These are phyloP conservation scores for Trichoderma sp. DNA, from an alignment of 2,329 filamentous ascomycete species.

Conservation along the genomic window DNA sequence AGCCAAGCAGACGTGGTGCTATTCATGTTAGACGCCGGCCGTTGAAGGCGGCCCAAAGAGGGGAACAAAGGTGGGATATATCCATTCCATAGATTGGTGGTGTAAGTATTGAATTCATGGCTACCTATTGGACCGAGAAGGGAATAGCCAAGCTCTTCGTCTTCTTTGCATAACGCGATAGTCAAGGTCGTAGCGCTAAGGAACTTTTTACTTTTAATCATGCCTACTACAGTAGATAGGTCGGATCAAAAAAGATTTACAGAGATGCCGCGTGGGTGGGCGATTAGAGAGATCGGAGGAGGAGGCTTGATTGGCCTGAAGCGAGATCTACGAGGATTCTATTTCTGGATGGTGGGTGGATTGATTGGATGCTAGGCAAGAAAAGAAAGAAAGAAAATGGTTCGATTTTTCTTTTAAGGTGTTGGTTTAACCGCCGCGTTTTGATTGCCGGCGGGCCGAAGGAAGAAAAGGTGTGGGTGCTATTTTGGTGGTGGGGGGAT, in stretches of 20 bases:
- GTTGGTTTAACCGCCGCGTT: slow-evolving; percentile 1
- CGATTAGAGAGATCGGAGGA: background rate
- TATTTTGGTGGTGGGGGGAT: background rate
- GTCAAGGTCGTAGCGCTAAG: background rate
- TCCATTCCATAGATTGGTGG: background rate
- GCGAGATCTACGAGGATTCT: background rate
- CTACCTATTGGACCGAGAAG: background rate
- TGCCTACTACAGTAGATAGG: background rate
- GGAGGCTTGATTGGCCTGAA: background rate
- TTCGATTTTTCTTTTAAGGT: background rate
- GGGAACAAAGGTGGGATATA: background rate
- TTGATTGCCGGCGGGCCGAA: background rate
- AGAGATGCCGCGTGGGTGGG: background rate
- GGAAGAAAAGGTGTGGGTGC: background rate
- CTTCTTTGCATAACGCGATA: background rate
- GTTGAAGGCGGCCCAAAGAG: slow-evolving; percentile 12
- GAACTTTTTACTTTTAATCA: background rate
- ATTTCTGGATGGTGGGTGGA: background rate
- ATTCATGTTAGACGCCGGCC: slow-evolving; percentile 19
- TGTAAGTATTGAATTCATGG: too few species aligned
- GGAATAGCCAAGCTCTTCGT: background rate
- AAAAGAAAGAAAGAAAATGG: background rate
- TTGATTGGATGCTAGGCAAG: background rate
- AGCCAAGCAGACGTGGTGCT: background rate
- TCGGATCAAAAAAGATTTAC: background rate